Evolutionary conservation across 768 basidiomycete genomes (phyloP).

Genomic region (Lanmaoa rubissima): DNA sequence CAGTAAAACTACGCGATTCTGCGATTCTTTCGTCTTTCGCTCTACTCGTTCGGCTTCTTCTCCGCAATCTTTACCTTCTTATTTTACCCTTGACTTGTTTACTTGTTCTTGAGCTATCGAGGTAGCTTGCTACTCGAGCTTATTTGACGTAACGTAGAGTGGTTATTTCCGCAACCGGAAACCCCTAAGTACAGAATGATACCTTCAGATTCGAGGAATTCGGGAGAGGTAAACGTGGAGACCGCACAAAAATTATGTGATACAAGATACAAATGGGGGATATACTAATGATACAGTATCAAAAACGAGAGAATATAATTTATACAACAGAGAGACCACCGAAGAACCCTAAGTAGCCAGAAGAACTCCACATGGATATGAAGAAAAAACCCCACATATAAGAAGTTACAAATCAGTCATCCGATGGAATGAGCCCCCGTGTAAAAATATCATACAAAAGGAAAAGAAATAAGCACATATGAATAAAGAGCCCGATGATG

Average conservation of each 20-base stretch:
- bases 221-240: neutral
- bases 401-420: slow-evolving; percentile 17
- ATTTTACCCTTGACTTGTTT: too few relatives aligned
- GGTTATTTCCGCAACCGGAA: too few relatives aligned
- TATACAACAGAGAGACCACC: neutral
- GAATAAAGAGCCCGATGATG: slow-evolving; percentile 25
- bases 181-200: too few relatives aligned
- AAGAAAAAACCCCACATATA: neutral
- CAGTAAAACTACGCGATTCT: too few relatives aligned
- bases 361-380: slow-evolving; percentile 14
- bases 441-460: slow-evolving; percentile 31
- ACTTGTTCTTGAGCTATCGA: too few relatives aligned
- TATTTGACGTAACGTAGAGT: too few relatives aligned
- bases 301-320: neutral
- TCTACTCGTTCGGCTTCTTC: too few relatives aligned
- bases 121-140: too few relatives aligned
- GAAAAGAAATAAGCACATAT: slow-evolving; percentile 27
- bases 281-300: slow-evolving; percentile 17
- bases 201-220: too few relatives aligned
- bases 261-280: slow-evolving; percentile 1
- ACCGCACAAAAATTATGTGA: neutral
- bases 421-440: slow-evolving; percentile 26
- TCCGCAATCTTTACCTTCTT: too few relatives aligned
- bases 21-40: too few relatives aligned
- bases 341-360: neutral